Base-by-base conservation (phyloP, 1,284 basidiomycete genomes). In the Sanghuangporus baumii region DNA sequence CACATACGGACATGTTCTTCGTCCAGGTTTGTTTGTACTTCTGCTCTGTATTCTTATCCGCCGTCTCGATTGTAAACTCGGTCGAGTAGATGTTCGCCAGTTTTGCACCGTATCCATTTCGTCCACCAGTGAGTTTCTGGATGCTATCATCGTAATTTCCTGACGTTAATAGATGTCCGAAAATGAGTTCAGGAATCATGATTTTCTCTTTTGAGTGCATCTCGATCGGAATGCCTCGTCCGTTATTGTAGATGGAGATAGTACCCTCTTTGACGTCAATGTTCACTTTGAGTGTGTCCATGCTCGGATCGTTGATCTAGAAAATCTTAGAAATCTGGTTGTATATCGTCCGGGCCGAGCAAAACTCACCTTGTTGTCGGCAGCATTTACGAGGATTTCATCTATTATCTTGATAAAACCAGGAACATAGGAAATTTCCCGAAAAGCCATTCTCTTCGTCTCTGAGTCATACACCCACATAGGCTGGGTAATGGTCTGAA, bases 341-440 rank as follows among this genome's bases (percentile, higher is more conserved):
- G 26, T n/a, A 36, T 62, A 36, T 12, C 31, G 38, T 8, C 43
- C 16, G 12, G 16, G 11, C 55, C 31, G n/a, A 60, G 16, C 38
- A 31, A 54, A 20, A 70, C 72, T 59, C 67, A 92, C 96, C 87
- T 99, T 99, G 79, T 99, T 98, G 75, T 99, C 97, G 6, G 97
- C 97, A 18, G 97, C 97, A 73, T 99, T 99, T 70, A 99, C 97
- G 6, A 99, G 82, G 71, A 99, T 99, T 78, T 99, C 97, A 72
- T 99, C 97, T 52, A 99, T 91, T 72, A 99, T 99, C 82, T 99
- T 99, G 85, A 97, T 97, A 76, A 99, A 97, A 67, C 96, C 97
- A 0, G 97, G 97, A 2, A 98, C 96, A 72, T 91, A 99, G 67
- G 87, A 93, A 68, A 95, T 92, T 56, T 95, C 88, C 70, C 88